Base-by-base conservation (phyloP, 768 basidiomycete species). In the Podaxis sp. region DNA sequence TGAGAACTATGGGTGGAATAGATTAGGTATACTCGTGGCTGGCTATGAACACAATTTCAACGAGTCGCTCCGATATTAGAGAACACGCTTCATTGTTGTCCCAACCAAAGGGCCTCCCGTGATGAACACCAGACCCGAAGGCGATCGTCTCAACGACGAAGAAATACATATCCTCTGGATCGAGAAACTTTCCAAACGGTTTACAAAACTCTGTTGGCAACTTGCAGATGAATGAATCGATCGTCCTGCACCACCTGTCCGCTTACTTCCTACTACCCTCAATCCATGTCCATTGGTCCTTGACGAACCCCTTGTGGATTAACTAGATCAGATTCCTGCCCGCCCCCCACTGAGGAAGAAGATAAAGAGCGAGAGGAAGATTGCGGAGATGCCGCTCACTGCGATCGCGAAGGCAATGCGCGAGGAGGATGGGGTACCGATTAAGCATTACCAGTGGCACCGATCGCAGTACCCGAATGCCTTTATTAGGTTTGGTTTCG, bases 41-140 rank as follows among this genome's bases (percentile, higher is more conserved):
- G 90, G 91, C 1, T 91, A 94, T 67, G 90, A 94, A 69, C 85
- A 87, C 64, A 81, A 89, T 55, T 88, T 91, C 71, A 86, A 85
- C 68, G 91, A 94, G 63, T 88, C 90, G 2, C 79, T 96, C 36
- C 86, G 92, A 51, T 96, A 96, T 69, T 97, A 96, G 93, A 84
- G 96, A 13, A 98, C 95, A 0, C 82, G 96, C 22, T 97, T 97
- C 72, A 82, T 98, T 24, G 87, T 99, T 19, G 91, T 99, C 29
- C 96, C 96, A 0, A 89, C 93, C 0, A 79, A 84, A 13, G 90
- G 93, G 40, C 81, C 86, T 63, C 93, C 84, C 3, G 75, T 79
- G 37, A 71, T 80, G 1, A 81, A 76, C 47, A 75, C 79, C 13
- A 85, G 87, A 0, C 81, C 89, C 0, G 81, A 82, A 1, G 90